Evolutionary conservation across 2,329 filamentous ascomycete species (phyloP), one percentile per base, ranked within the genome.

Genomic region (Plenodomus lindquistii): DNA sequence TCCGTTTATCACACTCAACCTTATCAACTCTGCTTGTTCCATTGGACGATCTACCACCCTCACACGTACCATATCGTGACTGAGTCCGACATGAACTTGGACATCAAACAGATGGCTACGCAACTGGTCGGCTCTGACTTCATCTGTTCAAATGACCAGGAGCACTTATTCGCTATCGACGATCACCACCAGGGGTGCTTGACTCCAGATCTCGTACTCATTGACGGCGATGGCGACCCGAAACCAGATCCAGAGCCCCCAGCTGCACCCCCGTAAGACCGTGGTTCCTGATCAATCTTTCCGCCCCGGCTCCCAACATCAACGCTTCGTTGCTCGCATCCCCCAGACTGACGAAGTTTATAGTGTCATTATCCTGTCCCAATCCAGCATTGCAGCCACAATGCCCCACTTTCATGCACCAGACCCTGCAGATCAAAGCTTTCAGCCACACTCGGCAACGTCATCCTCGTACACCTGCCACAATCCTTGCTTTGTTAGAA

Each of bases 251-350:
- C 60, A 29, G 62, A 67, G 34, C 57, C 59, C n/a, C 60, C 65
- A 37, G 50, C 56, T 20, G 61, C 62, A 55, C 63, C 62, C 48
- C 62, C 63, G 62, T 67, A 55, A 48, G 65, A 62, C 34, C 18
- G 16, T n/a, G 19, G 11, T 36, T 42, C 36, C 34, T 11, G 11
- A 47, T 37, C 42, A 41, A 21, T 21, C 29, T 52, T 43, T 18
- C 13, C 44, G 46, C 36, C 46, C 18, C 16, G 19, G 2, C 42
- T 15, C 13, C 24, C 11, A n/a, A 38, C 20, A 16, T 31, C 37
- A 19, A 16, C 13, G n/a, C 27, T 41, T 21, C 46, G 11, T 24
- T 45, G 27, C 42, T 36, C 21, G 8, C 18, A 19, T 11, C 16
- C 49, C n/a, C 44, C 27, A 31, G 36, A 44, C 49, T 58, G 40